These are phyloP conservation scores for Cladosporium cucumerinum DNA, from an alignment of 2,329 filamentous ascomycete species.

Conservation along the genomic window DNA sequence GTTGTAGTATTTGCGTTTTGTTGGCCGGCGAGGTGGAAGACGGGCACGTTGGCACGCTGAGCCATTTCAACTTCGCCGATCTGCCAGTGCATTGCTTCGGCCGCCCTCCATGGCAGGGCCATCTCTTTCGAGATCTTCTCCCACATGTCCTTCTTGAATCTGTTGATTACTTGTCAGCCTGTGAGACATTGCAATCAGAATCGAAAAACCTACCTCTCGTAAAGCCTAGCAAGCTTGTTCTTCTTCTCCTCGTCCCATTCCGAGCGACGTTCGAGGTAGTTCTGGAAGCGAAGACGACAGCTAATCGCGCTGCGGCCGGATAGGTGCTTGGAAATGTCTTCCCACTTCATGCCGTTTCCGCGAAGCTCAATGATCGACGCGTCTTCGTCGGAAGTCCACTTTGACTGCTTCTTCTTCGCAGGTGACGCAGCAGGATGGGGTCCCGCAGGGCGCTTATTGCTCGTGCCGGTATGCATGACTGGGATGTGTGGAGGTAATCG, in stretches of 20 bases:
- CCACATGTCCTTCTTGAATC: constrained; percentile 98
- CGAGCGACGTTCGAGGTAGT: constrained; percentile 87
- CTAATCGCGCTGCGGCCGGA: constrained; percentile 91
- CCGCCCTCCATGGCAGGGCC: constrained; percentile 89
- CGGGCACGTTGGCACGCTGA: constrained; percentile 79
- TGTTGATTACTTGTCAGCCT: constrained; percentile 40
- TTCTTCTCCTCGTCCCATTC: constrained; percentile 98
- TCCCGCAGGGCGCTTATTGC: constrained; percentile 41
- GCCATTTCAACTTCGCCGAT: constrained; percentile 93
- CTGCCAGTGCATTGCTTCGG: constrained; percentile 98
- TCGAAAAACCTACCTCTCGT: constrained; percentile 73
- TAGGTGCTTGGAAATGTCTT: constrained; percentile 89
- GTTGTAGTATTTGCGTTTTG: constrained; percentile 21
- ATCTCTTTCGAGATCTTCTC: constrained; percentile 92
- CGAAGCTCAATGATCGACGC: constrained; percentile 89
- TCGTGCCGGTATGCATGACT: constrained; percentile 38
- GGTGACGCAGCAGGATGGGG: constrained; percentile 58
- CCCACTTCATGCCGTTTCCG: constrained; percentile 94
- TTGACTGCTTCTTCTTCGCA: constrained; percentile 92
- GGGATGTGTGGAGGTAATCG: constrained; percentile 25
- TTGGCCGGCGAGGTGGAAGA: constrained; percentile 60
- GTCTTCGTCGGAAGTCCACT: constrained; percentile 94
- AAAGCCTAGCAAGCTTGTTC: constrained; percentile 90
- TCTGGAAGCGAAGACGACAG: constrained; percentile 92
- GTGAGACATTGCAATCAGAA: not conserved